Evolutionary conservation across 768 basidiomycete species (phyloP).

Genomic region (Mycena maculata): DNA sequence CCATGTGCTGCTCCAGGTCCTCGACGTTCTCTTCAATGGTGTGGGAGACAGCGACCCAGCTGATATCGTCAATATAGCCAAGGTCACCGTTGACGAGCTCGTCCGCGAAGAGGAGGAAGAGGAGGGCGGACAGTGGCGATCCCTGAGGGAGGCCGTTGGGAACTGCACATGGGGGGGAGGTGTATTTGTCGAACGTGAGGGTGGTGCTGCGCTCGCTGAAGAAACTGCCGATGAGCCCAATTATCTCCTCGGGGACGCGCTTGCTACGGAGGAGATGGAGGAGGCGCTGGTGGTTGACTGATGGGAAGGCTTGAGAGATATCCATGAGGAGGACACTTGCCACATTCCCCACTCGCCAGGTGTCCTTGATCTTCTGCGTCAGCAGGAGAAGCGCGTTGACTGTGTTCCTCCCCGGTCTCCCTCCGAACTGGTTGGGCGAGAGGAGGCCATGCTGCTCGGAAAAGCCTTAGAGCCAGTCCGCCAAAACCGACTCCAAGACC

Average conservation of each 20-base stretch:
- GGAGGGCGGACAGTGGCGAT: not conserved
- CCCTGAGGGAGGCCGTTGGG: no score
- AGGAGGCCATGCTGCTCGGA: not conserved
- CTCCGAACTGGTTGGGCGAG: not conserved
- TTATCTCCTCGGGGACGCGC: not conserved
- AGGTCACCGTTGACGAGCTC: not conserved
- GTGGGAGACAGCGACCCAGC: no score
- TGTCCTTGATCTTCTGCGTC: not conserved
- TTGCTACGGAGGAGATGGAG: not conserved
- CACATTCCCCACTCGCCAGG: not conserved
- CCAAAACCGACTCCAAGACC: not conserved
- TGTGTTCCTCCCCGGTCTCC: not conserved
- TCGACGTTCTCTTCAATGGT: no score
- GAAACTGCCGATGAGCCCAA: not conserved
- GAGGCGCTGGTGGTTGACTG: not conserved
- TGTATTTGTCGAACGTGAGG: no score
- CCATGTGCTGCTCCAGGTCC: no score
- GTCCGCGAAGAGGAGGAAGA: not conserved
- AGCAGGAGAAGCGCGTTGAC: not conserved
- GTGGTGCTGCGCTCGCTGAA: no score
- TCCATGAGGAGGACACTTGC: no score
- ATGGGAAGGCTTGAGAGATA: no score
- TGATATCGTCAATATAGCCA: not conserved
- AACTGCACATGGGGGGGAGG: no score
- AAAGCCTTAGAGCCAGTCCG: not conserved